Evolutionary conservation across 2,329 filamentous ascomycete genomes (phyloP), one percentile per base, ranked within the genome.

Genomic region (Neopestalotiopsis sp.): DNA sequence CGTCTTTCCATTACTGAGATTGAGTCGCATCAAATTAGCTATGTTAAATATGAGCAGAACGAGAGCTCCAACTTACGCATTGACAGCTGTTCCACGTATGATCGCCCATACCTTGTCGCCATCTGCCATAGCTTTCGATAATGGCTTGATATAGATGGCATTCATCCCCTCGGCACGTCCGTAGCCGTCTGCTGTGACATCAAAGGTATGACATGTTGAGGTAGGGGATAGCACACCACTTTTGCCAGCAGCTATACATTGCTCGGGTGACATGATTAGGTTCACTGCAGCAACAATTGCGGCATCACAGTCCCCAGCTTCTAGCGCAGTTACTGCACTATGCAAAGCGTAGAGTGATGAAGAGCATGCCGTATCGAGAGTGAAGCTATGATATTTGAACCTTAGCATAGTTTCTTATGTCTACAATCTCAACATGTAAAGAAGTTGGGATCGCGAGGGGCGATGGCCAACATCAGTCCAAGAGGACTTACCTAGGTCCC

Each of bases 111-210:
- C 73, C 0, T 71, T 71, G 3, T 38, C 65, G 3, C 65, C 65
- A 12, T 70, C 67, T 0, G 28, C 10, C 1, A 75, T 20, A 0
- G 74, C 75, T 1, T 59, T 20, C 0, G 68, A 58, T 3, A 67
- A n/a, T 28, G 17, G 56, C 67, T 74, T 77, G 2, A 77, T 12
- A 13, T 74, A 76, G 0, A 88, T 66, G 0, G 79, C 76, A 3
- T 78, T 81, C 3, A 85, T 72, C 0, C 84, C 86, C 42, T 89
- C 87, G 0, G 83, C 86, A 0, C 86, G 80, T 2, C 79, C 85
- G 69, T 88, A 89, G 0, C 86, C 86, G 72, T 87, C 78, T 0
- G 84, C 86, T 2, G 76, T 75, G 1, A 71, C 75, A 68, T 85
- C 82, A 73, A 82, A 85, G 65, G 81, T 82, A 4, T 76, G 77